Percentiles rank a stretch among this genome's conserved stretches.
phyloP scores from a whole-genome alignment of 345 rosid genomes.

The Erodium maritimum region DNA sequence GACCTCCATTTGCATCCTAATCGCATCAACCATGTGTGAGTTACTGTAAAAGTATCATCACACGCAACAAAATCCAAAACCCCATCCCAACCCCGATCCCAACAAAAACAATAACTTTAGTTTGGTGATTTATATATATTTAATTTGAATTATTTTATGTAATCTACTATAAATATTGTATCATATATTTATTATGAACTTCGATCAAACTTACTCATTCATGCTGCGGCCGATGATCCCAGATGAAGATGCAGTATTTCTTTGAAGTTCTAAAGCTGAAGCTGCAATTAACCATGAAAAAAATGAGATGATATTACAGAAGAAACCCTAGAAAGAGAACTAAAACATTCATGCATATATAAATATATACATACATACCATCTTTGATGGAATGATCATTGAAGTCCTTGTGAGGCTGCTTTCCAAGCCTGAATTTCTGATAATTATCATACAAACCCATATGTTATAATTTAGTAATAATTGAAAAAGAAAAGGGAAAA shows the following conservation, averaged over 20 bases:
- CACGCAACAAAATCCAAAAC: slow-evolving; percentile 16
- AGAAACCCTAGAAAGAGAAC: slow-evolving; percentile 24
- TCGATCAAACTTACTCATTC: slow-evolving; percentile 62
- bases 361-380: slow-evolving; percentile 35
- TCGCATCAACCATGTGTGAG: slow-evolving; percentile 41
- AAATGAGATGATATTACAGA: no score
- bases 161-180: no score
- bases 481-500: slow-evolving; percentile 7
- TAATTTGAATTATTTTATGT: neutral
- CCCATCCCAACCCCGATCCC: slow-evolving; percentile 1
- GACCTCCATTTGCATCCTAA: slow-evolving; percentile 99
- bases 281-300: slow-evolving; percentile 24
- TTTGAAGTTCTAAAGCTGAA: slow-evolving; percentile 73
- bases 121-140: no score
- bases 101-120: no score
- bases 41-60: slow-evolving; percentile 21
- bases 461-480: no score
- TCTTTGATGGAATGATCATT: slow-evolving; percentile 90
- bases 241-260: slow-evolving; percentile 79
- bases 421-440: slow-evolving; percentile 97
- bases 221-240: slow-evolving; percentile 79
- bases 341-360: neutral
- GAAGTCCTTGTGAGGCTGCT: slow-evolving; percentile 98
- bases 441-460: neutral
- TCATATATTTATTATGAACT: no score